Evolutionary conservation across 108 stramenopile genomes (phyloP).

Genomic region (Phaeodactylum tricornutum): DNA sequence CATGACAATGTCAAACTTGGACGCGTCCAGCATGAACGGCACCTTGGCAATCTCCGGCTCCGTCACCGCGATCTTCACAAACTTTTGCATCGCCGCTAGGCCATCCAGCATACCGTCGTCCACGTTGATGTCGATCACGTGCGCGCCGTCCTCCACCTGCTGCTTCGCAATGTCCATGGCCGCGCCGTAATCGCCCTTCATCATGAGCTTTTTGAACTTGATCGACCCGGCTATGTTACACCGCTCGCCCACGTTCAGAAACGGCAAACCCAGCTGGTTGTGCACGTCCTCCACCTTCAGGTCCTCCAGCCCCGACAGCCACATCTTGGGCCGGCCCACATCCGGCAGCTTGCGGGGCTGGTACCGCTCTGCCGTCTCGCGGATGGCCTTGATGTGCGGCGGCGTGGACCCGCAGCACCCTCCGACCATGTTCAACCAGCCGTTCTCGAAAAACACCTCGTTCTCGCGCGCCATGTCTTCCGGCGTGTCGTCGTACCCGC

Average conservation of each 20-base stretch:
- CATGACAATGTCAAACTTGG: constrained; percentile 97
- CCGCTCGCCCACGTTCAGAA: constrained; percentile 95
- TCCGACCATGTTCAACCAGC: constrained; percentile 96
- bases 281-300: constrained; percentile 85
- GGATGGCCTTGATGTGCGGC: constrained; percentile 87
- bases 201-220: constrained; percentile 96
- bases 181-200: constrained; percentile 87
- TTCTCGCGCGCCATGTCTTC: constrained; percentile 89
- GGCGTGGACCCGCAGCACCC: constrained; percentile 99
- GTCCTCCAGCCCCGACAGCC: constrained; percentile 94
- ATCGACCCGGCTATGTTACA: constrained; percentile 96
- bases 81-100: constrained; percentile 96
- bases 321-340: constrained; percentile 86
- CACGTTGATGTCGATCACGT: constrained; percentile 98
- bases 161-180: constrained; percentile 98
- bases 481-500: constrained; percentile 97
- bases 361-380: constrained; percentile 48
- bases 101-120: constrained; percentile 99
- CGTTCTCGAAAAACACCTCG: constrained; percentile 87
- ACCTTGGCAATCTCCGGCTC: constrained; percentile 95
- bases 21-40: constrained; percentile 98
- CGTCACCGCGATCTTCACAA: constrained; percentile 97
- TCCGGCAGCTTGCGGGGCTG: constrained; percentile 76
- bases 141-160: constrained; percentile 97
- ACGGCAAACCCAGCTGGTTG: constrained; percentile 89